Evolutionary conservation across 140 eudicot species (phyloP), one percentile per base, ranked within the genome.

Genomic region (Stevia rebaudiana): DNA sequence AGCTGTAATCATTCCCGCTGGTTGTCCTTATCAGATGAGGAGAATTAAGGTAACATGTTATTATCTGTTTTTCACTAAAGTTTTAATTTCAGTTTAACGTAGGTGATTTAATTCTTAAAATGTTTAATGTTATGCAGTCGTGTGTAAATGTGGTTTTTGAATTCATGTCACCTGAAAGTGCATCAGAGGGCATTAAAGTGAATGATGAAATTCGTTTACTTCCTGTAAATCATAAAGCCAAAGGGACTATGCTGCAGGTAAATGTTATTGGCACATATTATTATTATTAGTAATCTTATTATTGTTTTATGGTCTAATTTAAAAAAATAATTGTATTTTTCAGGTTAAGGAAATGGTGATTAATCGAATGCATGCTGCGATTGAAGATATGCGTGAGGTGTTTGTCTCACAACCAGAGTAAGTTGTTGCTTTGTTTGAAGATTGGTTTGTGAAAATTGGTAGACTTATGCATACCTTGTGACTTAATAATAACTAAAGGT

Each of bases 91-190:
- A 31, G 31, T 31, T 21, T 56, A 15, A 31, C 15, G 21, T 22
- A 24, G 16, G 63, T 31, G 39, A 25, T 12, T 54, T 12, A 54
- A 25, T 8, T 46, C 9, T 40, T 60, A 61, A 43, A 10, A 50
- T 75, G 47, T 69, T 40, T 42, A 62, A 37, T 53, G 16, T 12
- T 39, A 36, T 77, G 78, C 76, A 91, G 98, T 83, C 96, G 16
- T 88, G 96, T 55, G 86, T 88, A 21, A 81, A 74, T 70, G 79
- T 92, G 39, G 79, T 76, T 31, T 5, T 81, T 74, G 79, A 84
- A 42, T 92, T 92, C 78, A 70, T 92, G 62, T 92, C 98, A 19
- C 98, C 96, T 3, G 96, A 92, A 79, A 88, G 78, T 79, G 89
- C 79, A 31, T 12, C 68, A 2, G 87, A 83, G 62, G 81, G 88